Evolutionary conservation across 2,329 filamentous ascomycete species (phyloP).

Genomic region (Pleomassaria siparia): DNA sequence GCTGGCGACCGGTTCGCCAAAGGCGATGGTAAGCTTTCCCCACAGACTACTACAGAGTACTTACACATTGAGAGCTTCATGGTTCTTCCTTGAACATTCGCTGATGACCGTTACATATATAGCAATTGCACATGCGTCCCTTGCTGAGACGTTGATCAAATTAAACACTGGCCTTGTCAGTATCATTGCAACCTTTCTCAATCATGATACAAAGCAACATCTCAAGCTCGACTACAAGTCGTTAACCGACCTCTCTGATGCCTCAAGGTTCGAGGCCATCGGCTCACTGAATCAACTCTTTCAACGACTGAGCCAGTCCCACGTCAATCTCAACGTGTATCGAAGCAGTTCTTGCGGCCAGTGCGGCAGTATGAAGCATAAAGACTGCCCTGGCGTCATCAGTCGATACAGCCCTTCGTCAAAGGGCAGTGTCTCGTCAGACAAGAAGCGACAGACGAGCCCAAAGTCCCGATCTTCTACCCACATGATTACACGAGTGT

Average conservation of each 20-base stretch:
- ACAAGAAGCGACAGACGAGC: constrained; percentile 24
- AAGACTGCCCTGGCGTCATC: constrained; percentile 17
- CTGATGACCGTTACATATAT: constrained; percentile 11
- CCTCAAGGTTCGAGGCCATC: constrained; percentile 48
- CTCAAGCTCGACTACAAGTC: constrained; percentile 47
- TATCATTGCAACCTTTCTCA: constrained; percentile 49
- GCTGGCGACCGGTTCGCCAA: constrained; percentile 45
- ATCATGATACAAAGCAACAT: constrained; percentile 36
- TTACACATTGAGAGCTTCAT: too few relatives aligned
- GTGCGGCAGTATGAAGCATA: constrained; percentile 29
- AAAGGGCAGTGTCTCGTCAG: constrained; percentile 14
- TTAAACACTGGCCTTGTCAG: constrained; percentile 51
- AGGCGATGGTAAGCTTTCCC: constrained; percentile 45
- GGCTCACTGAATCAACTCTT: constrained; percentile 45
- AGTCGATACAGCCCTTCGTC: neutral
- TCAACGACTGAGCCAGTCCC: constrained; percentile 41
- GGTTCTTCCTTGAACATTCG: constrained; percentile 8
- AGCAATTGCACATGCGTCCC: constrained; percentile 50
- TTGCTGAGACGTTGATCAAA: constrained; percentile 49
- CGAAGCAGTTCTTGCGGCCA: constrained; percentile 20
- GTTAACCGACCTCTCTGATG: constrained; percentile 49
- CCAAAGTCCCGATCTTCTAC: constrained; percentile 26
- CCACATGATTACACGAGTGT: constrained; percentile 33
- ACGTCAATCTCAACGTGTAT: constrained; percentile 35
- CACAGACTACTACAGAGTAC: neutral